Conservation (phyloP, 192 early-diverging fungal genomes). For the Obelidium mucronatum region DNA sequence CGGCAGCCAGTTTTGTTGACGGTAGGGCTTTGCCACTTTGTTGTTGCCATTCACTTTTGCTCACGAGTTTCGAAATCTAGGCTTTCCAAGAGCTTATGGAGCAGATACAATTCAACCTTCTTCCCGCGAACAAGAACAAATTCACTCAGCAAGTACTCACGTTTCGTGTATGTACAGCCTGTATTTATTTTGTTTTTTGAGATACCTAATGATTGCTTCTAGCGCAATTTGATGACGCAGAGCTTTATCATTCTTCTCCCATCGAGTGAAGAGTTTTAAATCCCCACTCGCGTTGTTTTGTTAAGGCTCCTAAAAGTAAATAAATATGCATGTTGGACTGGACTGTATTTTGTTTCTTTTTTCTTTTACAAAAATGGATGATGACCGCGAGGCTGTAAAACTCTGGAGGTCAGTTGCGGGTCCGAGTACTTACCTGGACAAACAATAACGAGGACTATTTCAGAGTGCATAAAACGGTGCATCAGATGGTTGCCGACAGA, state of each 20-base stretch:
- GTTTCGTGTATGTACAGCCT: slow-evolving; percentile 22
- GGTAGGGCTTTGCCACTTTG: slow-evolving; percentile 9
- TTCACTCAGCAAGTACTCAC: slow-evolving; percentile 70
- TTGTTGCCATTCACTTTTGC: background rate
- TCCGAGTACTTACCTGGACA: slow-evolving; percentile 54
- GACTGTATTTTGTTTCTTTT: background rate
- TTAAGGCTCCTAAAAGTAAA: too few relatives aligned
- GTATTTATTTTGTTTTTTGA: background rate
- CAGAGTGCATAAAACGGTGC: slow-evolving; percentile 85
- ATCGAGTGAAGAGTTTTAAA: slow-evolving; percentile 5
- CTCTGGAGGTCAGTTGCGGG: slow-evolving; percentile 63
- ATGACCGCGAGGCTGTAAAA: slow-evolving; percentile 34
- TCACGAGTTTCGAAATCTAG: slow-evolving; percentile 33
- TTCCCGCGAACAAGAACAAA: slow-evolving; percentile 64
- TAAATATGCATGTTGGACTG: background rate
- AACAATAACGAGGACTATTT: background rate
- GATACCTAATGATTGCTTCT: background rate
- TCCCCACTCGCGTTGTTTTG: background rate
- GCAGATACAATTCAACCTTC: slow-evolving; percentile 60
- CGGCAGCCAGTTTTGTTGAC: slow-evolving; percentile 54
- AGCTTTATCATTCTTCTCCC: slow-evolving; percentile 25
- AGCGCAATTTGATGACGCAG: slow-evolving; percentile 29
- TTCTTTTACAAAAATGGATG: background rate
- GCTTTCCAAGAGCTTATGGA: slow-evolving; percentile 65
- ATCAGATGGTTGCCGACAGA: slow-evolving; percentile 89